A percentile compares a stretch with the other conserved stretches of the same genome.
Conservation (phyloP, 176 grass and related monocot genomes). For the Lolium rigidum region DNA sequence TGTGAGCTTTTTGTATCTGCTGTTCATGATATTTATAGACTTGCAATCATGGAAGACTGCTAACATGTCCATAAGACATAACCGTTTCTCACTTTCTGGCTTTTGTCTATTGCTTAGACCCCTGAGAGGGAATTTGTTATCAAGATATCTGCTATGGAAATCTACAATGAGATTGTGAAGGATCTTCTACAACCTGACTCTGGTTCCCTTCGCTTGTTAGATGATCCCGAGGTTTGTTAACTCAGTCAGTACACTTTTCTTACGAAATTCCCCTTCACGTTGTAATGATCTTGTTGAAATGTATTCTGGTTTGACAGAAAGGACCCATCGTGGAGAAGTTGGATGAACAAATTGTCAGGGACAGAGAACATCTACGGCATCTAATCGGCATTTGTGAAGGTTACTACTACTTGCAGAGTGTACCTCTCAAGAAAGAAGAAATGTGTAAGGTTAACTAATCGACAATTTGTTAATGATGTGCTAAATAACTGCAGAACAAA, state of each 20-base stretch:
- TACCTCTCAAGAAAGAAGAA: constrained; percentile 4
- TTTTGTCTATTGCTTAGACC: constrained; percentile 55
- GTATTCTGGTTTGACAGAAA: constrained; percentile 63
- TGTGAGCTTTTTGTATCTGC: constrained; percentile 52
- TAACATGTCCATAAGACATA: constrained; percentile 21
- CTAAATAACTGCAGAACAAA: constrained; percentile 76
- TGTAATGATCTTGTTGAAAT: constrained; percentile 22
- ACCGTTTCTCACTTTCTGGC: constrained; percentile 19
- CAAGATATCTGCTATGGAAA: constrained; percentile 73
- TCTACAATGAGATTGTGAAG: constrained; percentile 97
- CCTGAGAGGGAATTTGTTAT: constrained; percentile 75
- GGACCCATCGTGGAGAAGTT: constrained; percentile 95
- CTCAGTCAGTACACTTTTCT: neutral
- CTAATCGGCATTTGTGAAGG: constrained; percentile 70
- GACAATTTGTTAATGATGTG: constrained; percentile 25
- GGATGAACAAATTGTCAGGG: constrained; percentile 81
- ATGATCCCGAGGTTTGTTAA: constrained; percentile 91
- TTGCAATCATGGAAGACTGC: neutral
- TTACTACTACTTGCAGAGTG: neutral
- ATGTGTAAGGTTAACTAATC: constrained; percentile 3
- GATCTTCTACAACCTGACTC: constrained; percentile 93
- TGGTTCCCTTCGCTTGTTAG: constrained; percentile 83
- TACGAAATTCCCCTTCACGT: constrained; percentile 13
- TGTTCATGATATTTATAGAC: neutral
- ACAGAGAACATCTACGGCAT: constrained; percentile 82